A percentile compares a stretch with the other conserved stretches of the same genome.
Evolutionary conservation across 2,329 filamentous ascomycete species (phyloP).

Genomic region (Pseudogymnoascus sp.): DNA sequence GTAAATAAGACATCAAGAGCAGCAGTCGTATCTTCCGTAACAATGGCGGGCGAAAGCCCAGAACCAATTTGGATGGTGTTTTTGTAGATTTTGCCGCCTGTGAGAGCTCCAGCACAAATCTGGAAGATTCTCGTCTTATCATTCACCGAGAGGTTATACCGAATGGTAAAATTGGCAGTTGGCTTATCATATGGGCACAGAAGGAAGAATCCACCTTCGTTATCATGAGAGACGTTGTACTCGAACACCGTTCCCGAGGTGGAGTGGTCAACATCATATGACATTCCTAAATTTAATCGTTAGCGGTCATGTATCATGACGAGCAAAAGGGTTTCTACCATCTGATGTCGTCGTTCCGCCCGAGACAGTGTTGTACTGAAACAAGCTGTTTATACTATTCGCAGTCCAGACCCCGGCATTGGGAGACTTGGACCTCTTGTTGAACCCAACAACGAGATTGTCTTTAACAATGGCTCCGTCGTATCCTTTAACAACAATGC

Average conservation of each 20-base stretch:
- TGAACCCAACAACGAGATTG: background rate
- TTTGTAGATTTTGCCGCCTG: background rate
- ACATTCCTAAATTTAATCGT: background rate
- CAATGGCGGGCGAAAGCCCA: background rate
- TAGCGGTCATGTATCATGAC: background rate
- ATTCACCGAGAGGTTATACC: background rate
- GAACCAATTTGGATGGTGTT: background rate
- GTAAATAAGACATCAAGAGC: background rate
- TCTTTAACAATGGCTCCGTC: background rate
- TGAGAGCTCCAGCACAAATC: background rate
- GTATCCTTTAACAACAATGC: background rate
- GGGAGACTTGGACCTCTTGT: background rate
- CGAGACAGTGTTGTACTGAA: background rate
- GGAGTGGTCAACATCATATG: background rate
- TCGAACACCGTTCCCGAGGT: background rate
- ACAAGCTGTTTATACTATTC: background rate
- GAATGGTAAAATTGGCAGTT: background rate
- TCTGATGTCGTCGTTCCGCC: background rate
- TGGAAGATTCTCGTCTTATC: background rate
- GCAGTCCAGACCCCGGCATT: background rate
- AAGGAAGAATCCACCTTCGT: background rate
- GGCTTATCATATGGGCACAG: background rate
- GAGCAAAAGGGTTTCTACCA: background rate
- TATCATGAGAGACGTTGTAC: background rate
- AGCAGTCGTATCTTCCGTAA: background rate